These are phyloP conservation scores for Hericium rajendrae DNA, from an alignment of 768 basidiomycete genomes.

Conservation along the genomic window DNA sequence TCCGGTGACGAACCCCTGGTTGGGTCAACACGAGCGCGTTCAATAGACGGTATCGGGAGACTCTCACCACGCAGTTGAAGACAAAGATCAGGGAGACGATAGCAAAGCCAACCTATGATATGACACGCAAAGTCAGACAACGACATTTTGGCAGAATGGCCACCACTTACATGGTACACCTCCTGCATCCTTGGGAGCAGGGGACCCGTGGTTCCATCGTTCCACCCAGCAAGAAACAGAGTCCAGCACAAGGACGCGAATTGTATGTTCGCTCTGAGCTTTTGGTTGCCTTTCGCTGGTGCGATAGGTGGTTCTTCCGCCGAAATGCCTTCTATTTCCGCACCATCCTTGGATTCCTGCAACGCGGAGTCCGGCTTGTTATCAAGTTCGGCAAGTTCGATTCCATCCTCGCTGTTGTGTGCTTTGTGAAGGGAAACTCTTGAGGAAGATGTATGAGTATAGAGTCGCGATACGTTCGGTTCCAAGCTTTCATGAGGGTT, in stretches of 20 bases:
- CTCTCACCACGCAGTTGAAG: constrained; percentile 32
- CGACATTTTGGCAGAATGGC: not conserved
- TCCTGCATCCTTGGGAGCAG: constrained; percentile 62
- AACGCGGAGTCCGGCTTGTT: not conserved
- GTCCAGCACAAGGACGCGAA: not conserved
- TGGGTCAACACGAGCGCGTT: constrained; percentile 13
- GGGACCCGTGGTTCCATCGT: constrained; percentile 52
- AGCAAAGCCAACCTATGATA: constrained; percentile 34
- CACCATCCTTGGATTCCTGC: not conserved
- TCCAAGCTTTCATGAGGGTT: not conserved
- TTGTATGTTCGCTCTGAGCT: not conserved
- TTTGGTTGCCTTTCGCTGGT: not conserved
- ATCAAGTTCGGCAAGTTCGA: not conserved
- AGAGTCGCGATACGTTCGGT: not conserved
- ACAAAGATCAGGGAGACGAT: constrained; percentile 58
- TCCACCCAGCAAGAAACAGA: constrained; percentile 1
- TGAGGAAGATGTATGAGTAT: not conserved
- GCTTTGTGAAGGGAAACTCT: not conserved
- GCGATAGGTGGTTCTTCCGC: not conserved
- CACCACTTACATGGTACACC: constrained; percentile 34
- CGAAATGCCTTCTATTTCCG: not conserved
- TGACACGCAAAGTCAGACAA: not conserved
- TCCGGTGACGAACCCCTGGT: constrained; percentile 37
- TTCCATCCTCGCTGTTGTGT: not conserved
- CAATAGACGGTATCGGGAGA: not conserved